phyloP scores from a whole-genome alignment of 2,329 filamentous ascomycete species.

The Verticillium longisporum region DNA sequence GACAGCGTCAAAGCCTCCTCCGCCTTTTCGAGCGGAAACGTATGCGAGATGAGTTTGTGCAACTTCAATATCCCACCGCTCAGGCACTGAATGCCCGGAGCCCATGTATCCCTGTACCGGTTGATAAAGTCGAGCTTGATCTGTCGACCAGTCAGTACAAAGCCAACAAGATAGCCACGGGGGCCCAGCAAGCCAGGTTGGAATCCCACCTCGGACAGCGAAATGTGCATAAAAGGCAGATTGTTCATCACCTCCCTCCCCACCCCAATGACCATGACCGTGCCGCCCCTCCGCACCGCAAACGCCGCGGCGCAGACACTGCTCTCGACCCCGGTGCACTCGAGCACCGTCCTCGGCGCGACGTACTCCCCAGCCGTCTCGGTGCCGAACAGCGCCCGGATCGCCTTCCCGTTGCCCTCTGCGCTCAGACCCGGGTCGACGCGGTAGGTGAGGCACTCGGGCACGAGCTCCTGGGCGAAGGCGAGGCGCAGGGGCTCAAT shows the following conservation, averaged over 20 bases:
- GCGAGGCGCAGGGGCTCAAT: conserved; percentile 47
- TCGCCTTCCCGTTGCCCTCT: conserved; percentile 42
- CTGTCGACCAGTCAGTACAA: conserved; percentile 20
- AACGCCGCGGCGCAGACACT: conserved; percentile 54
- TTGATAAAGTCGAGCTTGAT: conserved; percentile 67
- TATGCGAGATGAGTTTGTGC: conserved; percentile 56
- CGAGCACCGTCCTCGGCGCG: conserved; percentile 52
- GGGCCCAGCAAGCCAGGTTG: no score
- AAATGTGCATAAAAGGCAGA: conserved; percentile 60
- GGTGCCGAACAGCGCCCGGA: conserved; percentile 45
- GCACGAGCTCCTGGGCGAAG: conserved; percentile 53
- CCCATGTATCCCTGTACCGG: conserved; percentile 64
- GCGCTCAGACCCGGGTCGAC: conserved; percentile 37
- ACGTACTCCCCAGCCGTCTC: conserved; percentile 35
- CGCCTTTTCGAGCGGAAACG: conserved; percentile 54
- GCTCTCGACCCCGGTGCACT: conserved; percentile 61
- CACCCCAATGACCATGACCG: conserved; percentile 58
- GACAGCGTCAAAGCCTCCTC: conserved; percentile 39
- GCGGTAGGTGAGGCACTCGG: conserved; percentile 45
- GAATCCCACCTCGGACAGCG: conserved; percentile 45
- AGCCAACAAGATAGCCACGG: no score
- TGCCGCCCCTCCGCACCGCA: conserved; percentile 49
- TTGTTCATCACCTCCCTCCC: conserved; percentile 57
- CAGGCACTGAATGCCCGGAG: conserved; percentile 54
- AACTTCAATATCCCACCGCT: conserved; percentile 53